Evolutionary conservation across 257 asterid species (phyloP).

Genomic region (Solanum corneliomulleri): DNA sequence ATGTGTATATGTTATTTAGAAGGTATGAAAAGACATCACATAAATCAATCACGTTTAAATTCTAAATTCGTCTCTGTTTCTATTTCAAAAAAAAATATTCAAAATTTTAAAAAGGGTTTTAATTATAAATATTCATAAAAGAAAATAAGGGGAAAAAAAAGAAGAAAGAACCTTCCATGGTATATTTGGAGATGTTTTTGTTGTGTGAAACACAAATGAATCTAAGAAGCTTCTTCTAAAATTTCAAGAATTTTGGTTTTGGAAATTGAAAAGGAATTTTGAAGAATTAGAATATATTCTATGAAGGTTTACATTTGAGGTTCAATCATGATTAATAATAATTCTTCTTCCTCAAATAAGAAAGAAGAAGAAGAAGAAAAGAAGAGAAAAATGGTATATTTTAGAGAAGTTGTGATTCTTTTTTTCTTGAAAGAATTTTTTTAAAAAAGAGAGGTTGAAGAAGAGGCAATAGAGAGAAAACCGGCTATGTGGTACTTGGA

Average conservation of each 20-base stretch:
- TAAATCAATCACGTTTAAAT: not conserved
- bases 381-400: not conserved
- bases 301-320: constrained; percentile 9
- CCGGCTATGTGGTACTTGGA: constrained; percentile 17
- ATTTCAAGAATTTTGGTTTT: not conserved
- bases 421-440: not conserved
- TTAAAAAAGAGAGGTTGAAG: not conserved
- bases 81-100: not conserved
- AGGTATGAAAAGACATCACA: not conserved
- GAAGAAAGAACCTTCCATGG: not conserved
- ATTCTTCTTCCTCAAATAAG: constrained; percentile 22
- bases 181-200: not conserved
- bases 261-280: not conserved
- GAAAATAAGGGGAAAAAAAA: not conserved
- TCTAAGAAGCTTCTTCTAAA: not conserved
- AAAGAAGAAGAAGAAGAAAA: constrained; percentile 16
- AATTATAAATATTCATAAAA: not conserved
- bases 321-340: not conserved
- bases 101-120: not conserved
- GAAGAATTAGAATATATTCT: not conserved
- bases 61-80: not conserved
- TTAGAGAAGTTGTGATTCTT: constrained; percentile 27
- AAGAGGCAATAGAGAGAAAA: constrained; percentile 8
- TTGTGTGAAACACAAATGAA: not conserved
- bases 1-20: not conserved